These are phyloP conservation scores for Saccharomycopsis schoenii DNA, from an alignment of 805 yeast species.

Conservation along the genomic window DNA sequence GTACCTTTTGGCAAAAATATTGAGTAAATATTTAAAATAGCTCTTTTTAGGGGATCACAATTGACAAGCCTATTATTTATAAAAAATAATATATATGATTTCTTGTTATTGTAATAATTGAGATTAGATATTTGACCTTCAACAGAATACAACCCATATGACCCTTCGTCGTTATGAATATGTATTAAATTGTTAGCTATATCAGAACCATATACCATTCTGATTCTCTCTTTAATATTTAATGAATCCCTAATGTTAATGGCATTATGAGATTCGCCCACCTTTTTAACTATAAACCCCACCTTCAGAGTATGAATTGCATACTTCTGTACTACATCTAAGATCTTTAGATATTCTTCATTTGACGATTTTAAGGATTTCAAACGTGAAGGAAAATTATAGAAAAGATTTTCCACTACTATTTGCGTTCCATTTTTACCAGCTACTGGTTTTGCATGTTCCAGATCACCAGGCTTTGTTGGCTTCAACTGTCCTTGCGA, in stretches of 20 bases:
- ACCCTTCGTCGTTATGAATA: slow-evolving; percentile 30
- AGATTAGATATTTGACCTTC: slow-evolving; percentile 61
- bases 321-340: slow-evolving; percentile 78
- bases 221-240: slow-evolving; percentile 54
- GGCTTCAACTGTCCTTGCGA: slow-evolving; percentile 52
- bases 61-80: slow-evolving; percentile 76
- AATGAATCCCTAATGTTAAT: slow-evolving; percentile 46
- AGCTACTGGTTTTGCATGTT: slow-evolving; percentile 64
- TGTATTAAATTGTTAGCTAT: slow-evolving; percentile 57
- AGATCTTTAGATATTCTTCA: slow-evolving; percentile 68
- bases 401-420: slow-evolving; percentile 79
- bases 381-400: slow-evolving; percentile 73
- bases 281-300: slow-evolving; percentile 71
- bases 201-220: slow-evolving; percentile 59
- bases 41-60: slow-evolving; percentile 71
- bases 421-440: slow-evolving; percentile 84
- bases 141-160: slow-evolving; percentile 41
- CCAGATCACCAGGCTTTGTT: slow-evolving; percentile 28
- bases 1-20: slow-evolving; percentile 68
- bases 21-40: slow-evolving; percentile 52
- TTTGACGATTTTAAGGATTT: slow-evolving; percentile 51
- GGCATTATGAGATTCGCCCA: slow-evolving; percentile 63
- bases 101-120: slow-evolving; percentile 52
- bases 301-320: slow-evolving; percentile 62
- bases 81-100: slow-evolving; percentile 65